Conservation (phyloP, 2,329 filamentous ascomycete species). For the Ceratocystis albifundus region DNA sequence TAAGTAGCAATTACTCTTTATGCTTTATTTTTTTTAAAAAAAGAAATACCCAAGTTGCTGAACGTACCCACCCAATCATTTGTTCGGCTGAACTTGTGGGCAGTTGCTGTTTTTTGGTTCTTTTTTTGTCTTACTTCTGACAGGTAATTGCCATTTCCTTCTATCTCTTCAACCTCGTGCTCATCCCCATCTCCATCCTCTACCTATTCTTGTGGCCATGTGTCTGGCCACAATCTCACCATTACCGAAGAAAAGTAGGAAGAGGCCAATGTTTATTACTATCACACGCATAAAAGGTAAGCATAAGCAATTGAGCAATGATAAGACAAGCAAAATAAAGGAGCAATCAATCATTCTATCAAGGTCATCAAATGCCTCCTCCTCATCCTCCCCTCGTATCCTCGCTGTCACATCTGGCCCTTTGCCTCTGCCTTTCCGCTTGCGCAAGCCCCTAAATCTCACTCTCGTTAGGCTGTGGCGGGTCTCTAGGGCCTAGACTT, state of each 20-base stretch:
- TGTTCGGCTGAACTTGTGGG: neutral
- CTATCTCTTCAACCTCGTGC: neutral
- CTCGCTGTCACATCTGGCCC: neutral
- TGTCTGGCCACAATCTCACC: too few species aligned
- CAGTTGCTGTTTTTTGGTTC: neutral
- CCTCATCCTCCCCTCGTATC: neutral
- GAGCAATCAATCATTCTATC: neutral
- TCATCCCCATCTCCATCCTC: neutral
- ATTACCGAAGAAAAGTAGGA: too few species aligned
- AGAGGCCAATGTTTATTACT: too few species aligned
- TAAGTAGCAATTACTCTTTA: neutral
- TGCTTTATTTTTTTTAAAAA: too few species aligned
- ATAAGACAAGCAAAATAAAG: too few species aligned
- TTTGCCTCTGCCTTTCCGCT: neutral
- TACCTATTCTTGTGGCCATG: neutral
- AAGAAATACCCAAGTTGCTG: neutral
- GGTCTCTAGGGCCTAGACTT: constrained; percentile 1
- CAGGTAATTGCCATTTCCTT: neutral
- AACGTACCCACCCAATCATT: neutral
- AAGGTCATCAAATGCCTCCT: neutral
- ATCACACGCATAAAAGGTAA: neutral
- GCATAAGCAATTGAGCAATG: too few species aligned
- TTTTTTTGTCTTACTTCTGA: neutral
- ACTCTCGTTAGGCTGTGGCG: constrained; percentile 1
- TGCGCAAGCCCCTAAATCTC: constrained; percentile 4